phyloP scores from a whole-genome alignment of 768 basidiomycete species.

The Termitomyces sp. region DNA sequence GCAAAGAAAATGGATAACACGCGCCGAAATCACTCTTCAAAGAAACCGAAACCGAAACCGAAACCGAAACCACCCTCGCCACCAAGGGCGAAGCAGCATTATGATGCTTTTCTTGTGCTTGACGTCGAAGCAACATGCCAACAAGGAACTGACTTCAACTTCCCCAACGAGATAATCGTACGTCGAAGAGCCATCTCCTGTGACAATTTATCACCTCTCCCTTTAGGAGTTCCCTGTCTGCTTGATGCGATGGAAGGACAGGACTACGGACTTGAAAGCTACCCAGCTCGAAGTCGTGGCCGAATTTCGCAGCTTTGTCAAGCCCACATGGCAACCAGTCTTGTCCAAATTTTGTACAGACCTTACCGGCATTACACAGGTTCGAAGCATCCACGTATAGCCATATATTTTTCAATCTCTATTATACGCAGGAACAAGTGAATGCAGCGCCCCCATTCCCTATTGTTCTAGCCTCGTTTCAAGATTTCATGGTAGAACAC shows the following conservation, averaged over 20 bases:
- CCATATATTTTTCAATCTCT: neutral
- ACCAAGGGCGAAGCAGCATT: conserved; percentile 35
- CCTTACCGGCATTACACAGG: conserved; percentile 92
- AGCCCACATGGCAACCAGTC: conserved; percentile 79
- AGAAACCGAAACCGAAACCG: conserved; percentile 10
- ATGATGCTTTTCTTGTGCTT: conserved; percentile 79
- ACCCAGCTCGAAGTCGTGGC: conserved; percentile 62
- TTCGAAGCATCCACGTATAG: conserved; percentile 26
- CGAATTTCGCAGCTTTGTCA: conserved; percentile 85
- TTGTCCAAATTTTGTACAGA: conserved; percentile 81
- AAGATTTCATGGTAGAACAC: conserved; percentile 63
- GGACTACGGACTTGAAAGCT: conserved; percentile 41
- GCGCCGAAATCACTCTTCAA: conserved; percentile 9
- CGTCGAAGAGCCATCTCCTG: conserved; percentile 12
- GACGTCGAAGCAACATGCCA: conserved; percentile 88
- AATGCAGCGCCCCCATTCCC: conserved; percentile 73
- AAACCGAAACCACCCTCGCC: conserved; percentile 6
- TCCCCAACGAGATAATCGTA: conserved; percentile 97
- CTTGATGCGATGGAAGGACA: conserved; percentile 78
- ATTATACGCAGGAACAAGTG: conserved; percentile 59
- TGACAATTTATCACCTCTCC: neutral
- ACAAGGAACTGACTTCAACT: conserved; percentile 64
- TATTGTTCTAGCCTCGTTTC: conserved; percentile 57
- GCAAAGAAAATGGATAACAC: conserved; percentile 8
- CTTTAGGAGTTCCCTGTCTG: conserved; percentile 89